Evolutionary conservation across 192 early-diverging fungal species (phyloP).

Genomic region (Rhizophagus prolifer): DNA sequence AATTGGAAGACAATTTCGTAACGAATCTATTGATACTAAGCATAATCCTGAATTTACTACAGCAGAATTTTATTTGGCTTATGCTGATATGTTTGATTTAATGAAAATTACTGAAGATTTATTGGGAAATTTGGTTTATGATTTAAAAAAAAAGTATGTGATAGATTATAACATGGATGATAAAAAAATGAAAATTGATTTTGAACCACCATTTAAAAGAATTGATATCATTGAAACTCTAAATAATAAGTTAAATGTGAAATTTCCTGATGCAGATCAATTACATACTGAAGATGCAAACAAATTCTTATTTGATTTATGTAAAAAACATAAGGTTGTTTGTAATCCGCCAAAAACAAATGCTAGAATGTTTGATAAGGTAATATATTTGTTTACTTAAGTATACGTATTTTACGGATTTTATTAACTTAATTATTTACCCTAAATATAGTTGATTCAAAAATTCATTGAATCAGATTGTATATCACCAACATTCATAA

Average conservation of each 20-base stretch:
- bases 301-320: conserved; percentile 90
- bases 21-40: conserved; percentile 96
- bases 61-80: conserved; percentile 99
- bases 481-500: conserved; percentile 91
- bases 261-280: conserved; percentile 83
- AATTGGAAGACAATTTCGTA: conserved; percentile 99
- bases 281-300: conserved; percentile 78
- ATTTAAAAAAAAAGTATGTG: conserved; percentile 87
- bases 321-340: conserved; percentile 91
- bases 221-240: conserved; percentile 90
- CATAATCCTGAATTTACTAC: conserved; percentile 99
- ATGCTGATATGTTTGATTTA: conserved; percentile 95
- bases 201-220: conserved; percentile 93
- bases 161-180: conserved; percentile 91
- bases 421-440: conserved; percentile 45
- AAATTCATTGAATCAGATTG: conserved; percentile 78
- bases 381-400: not conserved
- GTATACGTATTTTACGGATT: not conserved
- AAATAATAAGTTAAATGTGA: conserved; percentile 85
- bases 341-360: conserved; percentile 92
- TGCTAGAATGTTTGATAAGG: conserved; percentile 91
- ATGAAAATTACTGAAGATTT: conserved; percentile 92
- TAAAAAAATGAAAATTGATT: conserved; percentile 80
- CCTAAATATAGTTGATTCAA: conserved; percentile 57
- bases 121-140: conserved; percentile 86